phyloP scores from a whole-genome alignment of 2,329 filamentous ascomycete species.

The Apiospora phragmitis region DNA sequence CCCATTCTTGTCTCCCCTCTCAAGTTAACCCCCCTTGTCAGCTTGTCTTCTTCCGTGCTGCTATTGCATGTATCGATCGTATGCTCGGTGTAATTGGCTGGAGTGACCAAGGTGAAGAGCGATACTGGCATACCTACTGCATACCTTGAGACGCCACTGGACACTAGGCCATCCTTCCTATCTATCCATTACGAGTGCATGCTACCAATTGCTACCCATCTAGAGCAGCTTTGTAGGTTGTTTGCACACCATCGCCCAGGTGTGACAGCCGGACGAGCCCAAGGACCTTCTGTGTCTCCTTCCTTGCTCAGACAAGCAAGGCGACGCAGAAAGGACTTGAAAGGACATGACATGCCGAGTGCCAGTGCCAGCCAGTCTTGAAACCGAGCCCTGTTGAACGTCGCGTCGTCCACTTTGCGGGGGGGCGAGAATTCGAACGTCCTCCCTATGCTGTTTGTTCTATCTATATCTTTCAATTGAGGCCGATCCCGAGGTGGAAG shows the following conservation, averaged over 20 bases:
- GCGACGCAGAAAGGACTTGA: neutral
- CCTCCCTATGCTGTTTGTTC: neutral
- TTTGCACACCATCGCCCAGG: neutral
- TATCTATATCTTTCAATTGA: neutral
- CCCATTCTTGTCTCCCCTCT: neutral
- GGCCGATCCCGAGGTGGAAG: neutral
- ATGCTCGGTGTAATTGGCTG: neutral
- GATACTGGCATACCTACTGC: neutral
- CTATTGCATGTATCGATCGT: neutral
- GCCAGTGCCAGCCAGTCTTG: neutral
- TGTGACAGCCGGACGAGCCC: neutral
- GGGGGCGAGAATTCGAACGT: neutral
- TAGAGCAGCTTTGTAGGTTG: neutral
- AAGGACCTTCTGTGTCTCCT: neutral
- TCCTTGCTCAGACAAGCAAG: neutral
- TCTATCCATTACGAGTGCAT: neutral
- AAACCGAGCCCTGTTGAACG: neutral
- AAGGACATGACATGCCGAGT: neutral
- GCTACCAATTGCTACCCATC: neutral
- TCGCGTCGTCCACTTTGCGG: neutral
- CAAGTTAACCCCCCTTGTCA: neutral
- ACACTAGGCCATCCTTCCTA: neutral
- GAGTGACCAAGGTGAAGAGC: neutral
- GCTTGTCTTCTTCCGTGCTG: neutral
- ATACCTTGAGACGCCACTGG: neutral